Conservation (phyloP, 2,329 filamentous ascomycete species). For the Rhytidhysteron rufulum region DNA sequence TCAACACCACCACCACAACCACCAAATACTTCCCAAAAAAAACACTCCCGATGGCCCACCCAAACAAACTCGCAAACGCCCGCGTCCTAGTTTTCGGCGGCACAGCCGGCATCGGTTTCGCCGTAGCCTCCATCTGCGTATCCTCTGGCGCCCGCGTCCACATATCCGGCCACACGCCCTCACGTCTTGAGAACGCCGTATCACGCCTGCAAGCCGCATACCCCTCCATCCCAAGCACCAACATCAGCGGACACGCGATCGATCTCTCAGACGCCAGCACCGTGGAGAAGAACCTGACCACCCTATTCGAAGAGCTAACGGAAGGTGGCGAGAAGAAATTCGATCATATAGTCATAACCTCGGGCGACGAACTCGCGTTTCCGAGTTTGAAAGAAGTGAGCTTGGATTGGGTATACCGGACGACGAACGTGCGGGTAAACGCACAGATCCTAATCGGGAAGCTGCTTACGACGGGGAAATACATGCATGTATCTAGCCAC, state of each 20-base stretch:
- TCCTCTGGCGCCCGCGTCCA: conserved; percentile 54
- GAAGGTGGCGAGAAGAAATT: conserved; percentile 23
- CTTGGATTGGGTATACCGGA: conserved; percentile 12
- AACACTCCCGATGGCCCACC: conserved; percentile 24
- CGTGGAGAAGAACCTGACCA: conserved; percentile 23
- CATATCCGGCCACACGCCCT: conserved; percentile 56
- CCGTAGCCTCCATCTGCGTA: conserved; percentile 55
- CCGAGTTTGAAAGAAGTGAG: conserved; percentile 26
- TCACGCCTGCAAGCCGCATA: conserved; percentile 43
- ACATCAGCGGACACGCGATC: conserved; percentile 21
- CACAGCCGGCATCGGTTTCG: conserved; percentile 61
- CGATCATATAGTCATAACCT: conserved; percentile 29
- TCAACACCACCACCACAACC: background rate
- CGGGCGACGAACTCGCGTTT: conserved; percentile 19
- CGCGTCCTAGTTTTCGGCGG: conserved; percentile 62
- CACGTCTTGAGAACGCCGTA: conserved; percentile 50
- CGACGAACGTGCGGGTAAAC: conserved; percentile 32
- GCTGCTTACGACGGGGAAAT: conserved; percentile 27
- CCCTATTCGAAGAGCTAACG: conserved; percentile 24
- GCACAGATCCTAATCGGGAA: conserved; percentile 39
- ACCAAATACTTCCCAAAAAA: too few species aligned
- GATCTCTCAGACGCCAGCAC: conserved; percentile 24
- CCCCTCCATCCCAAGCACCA: conserved; percentile 12
- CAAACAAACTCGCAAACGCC: conserved; percentile 46
- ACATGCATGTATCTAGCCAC: conserved; percentile 22